Conservation (phyloP, 1,284 basidiomycete species). For the Ceratobasidium theobromae region DNA sequence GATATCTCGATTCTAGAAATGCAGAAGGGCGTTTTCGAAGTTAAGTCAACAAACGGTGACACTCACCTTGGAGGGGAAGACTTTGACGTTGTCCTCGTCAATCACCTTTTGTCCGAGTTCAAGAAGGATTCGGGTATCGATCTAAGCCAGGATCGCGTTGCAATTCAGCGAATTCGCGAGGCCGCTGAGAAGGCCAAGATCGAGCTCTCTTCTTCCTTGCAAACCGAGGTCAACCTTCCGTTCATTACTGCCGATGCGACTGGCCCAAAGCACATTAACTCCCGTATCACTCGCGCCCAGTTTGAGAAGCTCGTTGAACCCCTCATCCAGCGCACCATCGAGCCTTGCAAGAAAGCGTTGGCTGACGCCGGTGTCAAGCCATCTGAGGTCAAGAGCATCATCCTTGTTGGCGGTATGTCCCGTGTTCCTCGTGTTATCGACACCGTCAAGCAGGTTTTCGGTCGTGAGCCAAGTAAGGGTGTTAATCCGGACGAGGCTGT, state of each 20-base stretch:
- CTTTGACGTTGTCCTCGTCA: constrained; percentile 90
- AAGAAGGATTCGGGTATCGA: constrained; percentile 89
- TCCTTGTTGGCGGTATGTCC: constrained; percentile 97
- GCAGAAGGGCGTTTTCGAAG: constrained; percentile 99
- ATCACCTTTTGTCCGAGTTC: constrained; percentile 88
- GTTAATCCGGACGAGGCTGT: constrained; percentile 98
- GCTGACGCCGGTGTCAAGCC: constrained; percentile 90
- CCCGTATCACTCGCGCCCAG: constrained; percentile 83
- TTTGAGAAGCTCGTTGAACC: constrained; percentile 85
- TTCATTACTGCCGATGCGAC: constrained; percentile 96
- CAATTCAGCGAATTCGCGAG: constrained; percentile 98
- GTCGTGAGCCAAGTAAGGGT: constrained; percentile 94
- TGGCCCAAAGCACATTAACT: constrained; percentile 97
- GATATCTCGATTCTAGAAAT: constrained; percentile 99
- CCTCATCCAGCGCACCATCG: constrained; percentile 86
- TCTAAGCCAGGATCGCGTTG: constrained; percentile 86
- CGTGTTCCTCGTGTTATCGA: constrained; percentile 96
- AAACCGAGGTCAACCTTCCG: constrained; percentile 95
- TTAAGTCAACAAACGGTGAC: constrained; percentile 99
- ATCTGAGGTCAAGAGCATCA: constrained; percentile 92
- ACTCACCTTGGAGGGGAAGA: constrained; percentile 99
- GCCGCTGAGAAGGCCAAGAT: constrained; percentile 99
- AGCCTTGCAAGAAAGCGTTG: constrained; percentile 98
- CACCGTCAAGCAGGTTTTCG: constrained; percentile 90
- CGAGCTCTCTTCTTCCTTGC: constrained; percentile 88